A percentile compares a stretch with the other conserved stretches of the same genome.
Evolutionary conservation across 2,329 filamentous ascomycete species (phyloP).

Genomic region (Tolypocladium inflatum): DNA sequence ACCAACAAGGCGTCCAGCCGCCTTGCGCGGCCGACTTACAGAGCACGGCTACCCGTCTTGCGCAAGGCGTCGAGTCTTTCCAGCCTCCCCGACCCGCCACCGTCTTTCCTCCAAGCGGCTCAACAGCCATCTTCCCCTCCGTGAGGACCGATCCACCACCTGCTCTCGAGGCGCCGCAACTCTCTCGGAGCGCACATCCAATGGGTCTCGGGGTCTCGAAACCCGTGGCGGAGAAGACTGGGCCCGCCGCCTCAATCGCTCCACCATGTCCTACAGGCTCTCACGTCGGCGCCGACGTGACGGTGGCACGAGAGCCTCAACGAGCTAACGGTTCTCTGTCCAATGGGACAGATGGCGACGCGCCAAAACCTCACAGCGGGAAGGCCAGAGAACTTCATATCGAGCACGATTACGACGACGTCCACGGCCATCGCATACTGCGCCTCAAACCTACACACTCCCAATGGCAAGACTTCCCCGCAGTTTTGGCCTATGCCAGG

Average conservation of each 20-base stretch:
- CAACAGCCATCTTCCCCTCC: neutral
- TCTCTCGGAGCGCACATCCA: neutral
- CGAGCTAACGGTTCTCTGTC: neutral
- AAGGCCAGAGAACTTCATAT: constrained; percentile 5
- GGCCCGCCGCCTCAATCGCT: neutral
- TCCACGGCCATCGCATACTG: constrained; percentile 18
- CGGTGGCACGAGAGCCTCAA: neutral
- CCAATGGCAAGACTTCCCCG: constrained; percentile 27
- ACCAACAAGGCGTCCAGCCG: neutral
- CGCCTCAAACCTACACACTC: constrained; percentile 22
- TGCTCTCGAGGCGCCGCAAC: neutral
- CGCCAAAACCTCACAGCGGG: neutral
- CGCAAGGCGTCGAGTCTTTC: neutral
- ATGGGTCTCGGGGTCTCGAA: neutral
- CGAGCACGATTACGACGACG: constrained; percentile 21
- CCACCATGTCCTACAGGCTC: neutral
- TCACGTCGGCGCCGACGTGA: neutral
- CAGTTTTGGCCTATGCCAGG: constrained; percentile 22
- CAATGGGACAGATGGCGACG: neutral
- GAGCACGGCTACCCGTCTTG: neutral
- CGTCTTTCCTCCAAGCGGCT: neutral
- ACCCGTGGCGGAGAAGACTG: neutral
- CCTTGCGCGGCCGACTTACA: neutral
- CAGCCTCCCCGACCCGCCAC: neutral
- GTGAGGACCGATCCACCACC: neutral